phyloP scores from a whole-genome alignment of 495 filamentous ascomycete species.

The Neurospora sp. region DNA sequence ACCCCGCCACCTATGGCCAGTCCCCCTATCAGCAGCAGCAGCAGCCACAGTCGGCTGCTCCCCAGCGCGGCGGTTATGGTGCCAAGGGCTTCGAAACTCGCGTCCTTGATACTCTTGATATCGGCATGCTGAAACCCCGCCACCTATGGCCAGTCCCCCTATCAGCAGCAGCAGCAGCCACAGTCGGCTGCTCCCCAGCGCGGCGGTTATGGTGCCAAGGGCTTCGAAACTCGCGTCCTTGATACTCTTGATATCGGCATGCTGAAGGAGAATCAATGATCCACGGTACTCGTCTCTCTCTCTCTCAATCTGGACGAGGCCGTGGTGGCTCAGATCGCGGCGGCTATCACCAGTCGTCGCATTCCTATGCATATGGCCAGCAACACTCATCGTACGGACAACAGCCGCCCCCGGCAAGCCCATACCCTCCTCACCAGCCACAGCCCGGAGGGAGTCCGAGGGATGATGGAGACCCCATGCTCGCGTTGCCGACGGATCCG shows the following conservation, averaged over 20 bases:
- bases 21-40: constrained; percentile 18
- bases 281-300: too few relatives aligned
- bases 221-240: too few relatives aligned
- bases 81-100: too few relatives aligned
- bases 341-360: constrained; percentile 18
- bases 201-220: constrained; percentile 13
- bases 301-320: too few relatives aligned
- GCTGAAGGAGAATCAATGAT: too few relatives aligned
- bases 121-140: too few relatives aligned
- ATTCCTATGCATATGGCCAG: constrained; percentile 15
- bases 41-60: too few relatives aligned
- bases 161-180: too few relatives aligned
- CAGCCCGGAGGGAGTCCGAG: not conserved
- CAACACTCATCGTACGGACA: constrained; percentile 15
- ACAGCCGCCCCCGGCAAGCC: constrained; percentile 13
- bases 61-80: too few relatives aligned
- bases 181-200: too few relatives aligned
- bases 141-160: constrained; percentile 24
- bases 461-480: not conserved
- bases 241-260: too few relatives aligned
- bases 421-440: constrained; percentile 12
- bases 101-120: too few relatives aligned
- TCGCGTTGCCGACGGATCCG: not conserved
- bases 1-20: constrained; percentile 28
- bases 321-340: constrained; percentile 20